phyloP scores from a whole-genome alignment of 169 alveolate genomes.

The Neospora caninum region DNA sequence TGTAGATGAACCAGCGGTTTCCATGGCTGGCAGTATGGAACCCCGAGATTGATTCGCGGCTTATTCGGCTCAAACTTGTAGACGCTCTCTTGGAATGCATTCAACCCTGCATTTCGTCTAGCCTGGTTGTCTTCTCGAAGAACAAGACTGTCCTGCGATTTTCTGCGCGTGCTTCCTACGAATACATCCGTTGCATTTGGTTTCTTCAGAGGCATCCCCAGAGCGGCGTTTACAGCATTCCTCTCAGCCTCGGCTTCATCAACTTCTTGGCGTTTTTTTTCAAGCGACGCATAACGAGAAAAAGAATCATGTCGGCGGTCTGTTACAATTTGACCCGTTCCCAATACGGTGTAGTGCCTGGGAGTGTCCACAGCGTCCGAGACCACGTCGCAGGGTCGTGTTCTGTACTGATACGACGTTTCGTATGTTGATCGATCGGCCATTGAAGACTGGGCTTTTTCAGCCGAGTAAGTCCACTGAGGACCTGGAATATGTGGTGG shows the following conservation, averaged over 20 bases:
- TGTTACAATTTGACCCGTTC: not conserved
- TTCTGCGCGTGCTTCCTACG: not conserved
- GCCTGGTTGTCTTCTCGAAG: not conserved
- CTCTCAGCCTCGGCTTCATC: not conserved
- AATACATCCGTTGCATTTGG: not conserved
- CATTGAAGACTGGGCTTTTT: not conserved
- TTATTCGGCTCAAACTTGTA: slow-evolving; percentile 32
- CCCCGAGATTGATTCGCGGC: not conserved
- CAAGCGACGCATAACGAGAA: not conserved
- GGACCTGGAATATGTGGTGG: slow-evolving; percentile 4
- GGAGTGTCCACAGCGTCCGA: not conserved
- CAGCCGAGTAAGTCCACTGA: not conserved
- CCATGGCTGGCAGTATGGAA: slow-evolving; percentile 39
- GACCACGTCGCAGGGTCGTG: not conserved
- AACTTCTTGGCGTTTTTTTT: not conserved
- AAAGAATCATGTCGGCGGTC: slow-evolving; percentile 34
- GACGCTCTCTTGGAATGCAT: slow-evolving; percentile 2
- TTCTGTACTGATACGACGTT: not conserved
- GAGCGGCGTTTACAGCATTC: not conserved
- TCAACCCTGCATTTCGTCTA: not conserved
- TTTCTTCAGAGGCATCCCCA: not conserved
- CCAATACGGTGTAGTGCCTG: not conserved
- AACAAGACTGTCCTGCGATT: not conserved
- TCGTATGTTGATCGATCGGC: not conserved
- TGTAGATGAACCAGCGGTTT: not conserved